A percentile compares a stretch with the other conserved stretches of the same genome.
Evolutionary conservation across 768 basidiomycete species (phyloP).

Genomic region (Nevesoporus exiguus): DNA sequence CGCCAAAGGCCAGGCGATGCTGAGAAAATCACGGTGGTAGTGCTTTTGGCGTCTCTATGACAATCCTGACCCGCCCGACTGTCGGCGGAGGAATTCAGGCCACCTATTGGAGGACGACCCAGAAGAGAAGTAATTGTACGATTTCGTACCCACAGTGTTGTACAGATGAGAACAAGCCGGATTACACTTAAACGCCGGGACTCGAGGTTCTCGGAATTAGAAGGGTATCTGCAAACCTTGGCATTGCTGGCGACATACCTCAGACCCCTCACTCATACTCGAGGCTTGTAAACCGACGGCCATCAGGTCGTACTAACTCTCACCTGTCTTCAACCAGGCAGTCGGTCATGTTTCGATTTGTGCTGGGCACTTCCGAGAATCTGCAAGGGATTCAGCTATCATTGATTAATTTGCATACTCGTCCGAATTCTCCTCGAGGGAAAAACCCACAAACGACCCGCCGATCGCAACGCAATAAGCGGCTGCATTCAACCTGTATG

Average conservation of each 20-base stretch:
- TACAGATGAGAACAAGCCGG: background rate
- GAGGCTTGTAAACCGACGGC: background rate
- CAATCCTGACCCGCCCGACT: background rate
- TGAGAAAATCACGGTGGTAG: background rate
- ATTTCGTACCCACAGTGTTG: background rate
- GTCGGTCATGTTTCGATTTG: background rate
- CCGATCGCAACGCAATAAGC: background rate
- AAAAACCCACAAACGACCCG: background rate
- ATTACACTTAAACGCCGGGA: background rate
- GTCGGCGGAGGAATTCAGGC: background rate
- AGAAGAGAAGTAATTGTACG: background rate
- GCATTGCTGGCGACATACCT: background rate
- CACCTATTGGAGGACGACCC: background rate
- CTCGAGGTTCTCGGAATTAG: background rate
- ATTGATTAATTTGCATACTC: background rate
- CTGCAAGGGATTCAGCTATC: background rate
- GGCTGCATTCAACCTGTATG: background rate
- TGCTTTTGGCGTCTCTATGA: background rate
- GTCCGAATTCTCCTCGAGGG: background rate
- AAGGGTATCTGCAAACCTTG: background rate
- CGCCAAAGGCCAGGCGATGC: background rate
- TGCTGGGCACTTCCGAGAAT: background rate
- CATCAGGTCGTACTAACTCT: background rate
- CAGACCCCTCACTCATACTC: background rate
- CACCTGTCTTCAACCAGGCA: background rate